These are phyloP conservation scores for Rhododendron ferrugineum DNA, from an alignment of 148 eudicot species.

Conservation along the genomic window DNA sequence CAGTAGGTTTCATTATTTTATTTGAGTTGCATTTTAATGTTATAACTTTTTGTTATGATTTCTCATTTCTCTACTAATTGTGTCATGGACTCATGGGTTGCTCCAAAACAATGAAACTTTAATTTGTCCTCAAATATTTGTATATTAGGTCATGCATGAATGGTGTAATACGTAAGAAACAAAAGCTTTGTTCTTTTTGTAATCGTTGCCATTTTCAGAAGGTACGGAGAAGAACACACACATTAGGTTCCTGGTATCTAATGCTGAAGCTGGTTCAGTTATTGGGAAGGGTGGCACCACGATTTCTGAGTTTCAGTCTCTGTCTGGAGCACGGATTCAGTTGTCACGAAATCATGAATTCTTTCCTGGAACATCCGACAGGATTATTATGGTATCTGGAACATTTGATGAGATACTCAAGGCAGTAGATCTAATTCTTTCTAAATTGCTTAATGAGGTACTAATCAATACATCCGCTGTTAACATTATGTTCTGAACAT, in stretches of 20 bases:
- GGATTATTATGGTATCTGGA: conserved; percentile 90
- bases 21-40: neutral
- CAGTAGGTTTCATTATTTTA: neutral
- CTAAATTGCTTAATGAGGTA: conserved; percentile 80
- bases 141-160: neutral
- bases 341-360: conserved; percentile 86
- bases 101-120: neutral
- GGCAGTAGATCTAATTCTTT: conserved; percentile 81
- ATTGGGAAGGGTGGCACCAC: conserved; percentile 96
- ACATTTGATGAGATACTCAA: conserved; percentile 60
- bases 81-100: neutral
- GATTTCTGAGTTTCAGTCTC: conserved; percentile 81
- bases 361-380: conserved; percentile 94
- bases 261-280: conserved; percentile 94
- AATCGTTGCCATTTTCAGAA: conserved; percentile 21
- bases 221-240: conserved; percentile 52
- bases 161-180: neutral
- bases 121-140: neutral
- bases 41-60: neutral
- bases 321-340: conserved; percentile 95
- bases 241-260: conserved; percentile 85
- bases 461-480: neutral
- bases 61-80: neutral
- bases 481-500: neutral
- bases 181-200: neutral